Evolutionary conservation across 345 rosid genomes (phyloP).

Genomic region (Orychophragmus violaceus): DNA sequence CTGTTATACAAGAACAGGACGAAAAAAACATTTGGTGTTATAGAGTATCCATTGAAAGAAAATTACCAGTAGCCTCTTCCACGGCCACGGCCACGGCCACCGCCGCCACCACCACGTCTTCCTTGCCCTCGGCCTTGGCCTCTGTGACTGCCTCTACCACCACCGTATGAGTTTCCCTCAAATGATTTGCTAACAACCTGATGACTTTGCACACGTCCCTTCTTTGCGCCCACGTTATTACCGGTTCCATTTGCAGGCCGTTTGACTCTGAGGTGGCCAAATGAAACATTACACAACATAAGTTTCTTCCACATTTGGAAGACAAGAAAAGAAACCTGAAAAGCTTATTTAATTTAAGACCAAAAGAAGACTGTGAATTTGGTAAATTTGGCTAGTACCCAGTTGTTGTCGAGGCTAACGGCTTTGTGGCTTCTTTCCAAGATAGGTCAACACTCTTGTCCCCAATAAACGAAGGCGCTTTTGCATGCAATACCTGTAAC

Average conservation of each 20-base stretch:
- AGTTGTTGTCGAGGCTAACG: slow-evolving; percentile 41
- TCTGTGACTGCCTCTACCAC: slow-evolving; percentile 53
- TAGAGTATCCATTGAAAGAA: not conserved
- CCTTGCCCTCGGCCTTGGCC: slow-evolving; percentile 50
- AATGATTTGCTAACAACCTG: slow-evolving; percentile 66
- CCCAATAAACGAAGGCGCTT: slow-evolving; percentile 73
- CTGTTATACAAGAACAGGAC: not conserved
- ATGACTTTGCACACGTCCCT: slow-evolving; percentile 62
- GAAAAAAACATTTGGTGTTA: not conserved
- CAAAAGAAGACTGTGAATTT: not conserved
- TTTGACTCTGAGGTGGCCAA: slow-evolving; percentile 47
- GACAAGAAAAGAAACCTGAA: not conserved
- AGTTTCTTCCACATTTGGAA: not conserved
- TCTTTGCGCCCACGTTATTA: slow-evolving; percentile 45
- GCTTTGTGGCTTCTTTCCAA: slow-evolving; percentile 74
- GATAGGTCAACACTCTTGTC: slow-evolving; percentile 70
- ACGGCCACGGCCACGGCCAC: slow-evolving; percentile 55
- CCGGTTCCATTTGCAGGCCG: slow-evolving; percentile 52
- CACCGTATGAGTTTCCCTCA: slow-evolving; percentile 68
- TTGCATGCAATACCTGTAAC: slow-evolving; percentile 64
- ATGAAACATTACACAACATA: not conserved
- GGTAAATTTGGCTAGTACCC: slow-evolving; percentile 45
- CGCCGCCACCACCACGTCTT: slow-evolving; percentile 33
- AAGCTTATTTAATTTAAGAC: not conserved
- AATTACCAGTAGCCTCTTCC: slow-evolving; percentile 48